A percentile compares a stretch with the other conserved stretches of the same genome.
Conservation (phyloP, 2,329 filamentous ascomycete genomes). For the Ampelomyces quisqualis region DNA sequence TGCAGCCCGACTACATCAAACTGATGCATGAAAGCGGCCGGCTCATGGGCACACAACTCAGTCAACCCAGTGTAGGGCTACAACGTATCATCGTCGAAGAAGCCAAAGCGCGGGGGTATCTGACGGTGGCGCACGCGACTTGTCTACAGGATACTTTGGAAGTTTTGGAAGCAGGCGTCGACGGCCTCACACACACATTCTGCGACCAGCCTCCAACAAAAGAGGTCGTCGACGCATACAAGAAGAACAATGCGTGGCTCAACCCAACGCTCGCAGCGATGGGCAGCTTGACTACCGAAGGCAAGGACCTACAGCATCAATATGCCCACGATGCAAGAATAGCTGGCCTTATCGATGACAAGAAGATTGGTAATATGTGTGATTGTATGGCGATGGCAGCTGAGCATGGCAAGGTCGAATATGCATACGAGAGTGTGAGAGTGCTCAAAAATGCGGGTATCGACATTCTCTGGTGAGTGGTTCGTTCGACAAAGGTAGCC, state of each 20-base stretch:
- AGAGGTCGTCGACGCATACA: slow-evolving; percentile 47
- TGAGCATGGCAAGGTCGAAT: slow-evolving; percentile 37
- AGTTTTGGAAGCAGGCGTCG: slow-evolving; percentile 45
- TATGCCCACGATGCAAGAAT: slow-evolving; percentile 47
- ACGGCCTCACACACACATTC: slow-evolving; percentile 50
- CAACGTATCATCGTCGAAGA: slow-evolving; percentile 50
- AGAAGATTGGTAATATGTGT: slow-evolving; percentile 42
- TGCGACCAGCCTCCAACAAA: slow-evolving; percentile 44
- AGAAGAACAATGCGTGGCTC: slow-evolving; percentile 45
- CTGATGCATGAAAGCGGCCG: slow-evolving; percentile 54
- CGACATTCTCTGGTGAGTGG: slow-evolving; percentile 44
- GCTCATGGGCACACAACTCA: slow-evolving; percentile 41
- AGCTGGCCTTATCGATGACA: slow-evolving; percentile 36
- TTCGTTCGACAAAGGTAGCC: background rate
- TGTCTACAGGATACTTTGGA: slow-evolving; percentile 46
- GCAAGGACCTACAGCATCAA: slow-evolving; percentile 40
- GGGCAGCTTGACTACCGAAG: slow-evolving; percentile 46
- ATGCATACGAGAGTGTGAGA: slow-evolving; percentile 48
- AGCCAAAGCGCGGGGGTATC: slow-evolving; percentile 40
- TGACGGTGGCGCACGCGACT: slow-evolving; percentile 46
- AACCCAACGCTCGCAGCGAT: slow-evolving; percentile 48
- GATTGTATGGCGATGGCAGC: slow-evolving; percentile 45
- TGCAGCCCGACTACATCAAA: slow-evolving; percentile 53
- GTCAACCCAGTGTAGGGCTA: slow-evolving; percentile 47
- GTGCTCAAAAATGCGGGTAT: slow-evolving; percentile 44